These are phyloP conservation scores for Phytopythium vexans DNA, from an alignment of 352 stramenopile species.

Conservation along the genomic window DNA sequence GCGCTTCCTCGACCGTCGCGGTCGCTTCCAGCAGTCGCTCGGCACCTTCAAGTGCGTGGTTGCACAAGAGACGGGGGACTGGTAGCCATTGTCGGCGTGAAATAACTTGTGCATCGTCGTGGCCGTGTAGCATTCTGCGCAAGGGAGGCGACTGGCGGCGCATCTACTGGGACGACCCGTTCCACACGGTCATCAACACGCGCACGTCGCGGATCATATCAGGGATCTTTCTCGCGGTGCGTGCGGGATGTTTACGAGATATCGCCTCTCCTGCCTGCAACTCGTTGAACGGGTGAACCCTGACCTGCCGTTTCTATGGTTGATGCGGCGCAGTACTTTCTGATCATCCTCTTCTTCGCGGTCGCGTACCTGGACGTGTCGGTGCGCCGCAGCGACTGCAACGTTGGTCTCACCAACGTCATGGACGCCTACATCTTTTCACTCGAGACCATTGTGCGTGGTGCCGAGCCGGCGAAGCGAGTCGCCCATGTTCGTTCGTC, in stretches of 20 bases:
- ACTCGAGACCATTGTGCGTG: conserved; percentile 80
- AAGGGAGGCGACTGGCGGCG: conserved; percentile 75
- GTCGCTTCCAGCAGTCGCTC: conserved; percentile 67
- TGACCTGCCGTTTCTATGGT: conserved; percentile 1
- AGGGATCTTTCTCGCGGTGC: conserved; percentile 71
- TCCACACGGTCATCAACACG: conserved; percentile 88
- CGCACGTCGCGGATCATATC: conserved; percentile 75
- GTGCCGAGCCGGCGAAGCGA: neutral
- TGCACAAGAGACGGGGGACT: neutral
- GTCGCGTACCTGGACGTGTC: conserved; percentile 74
- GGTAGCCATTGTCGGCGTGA: neutral
- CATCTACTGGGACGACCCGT: conserved; percentile 84
- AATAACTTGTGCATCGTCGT: neutral
- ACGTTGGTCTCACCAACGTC: conserved; percentile 69
- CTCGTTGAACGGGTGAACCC: neutral
- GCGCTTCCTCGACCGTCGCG: conserved; percentile 63
- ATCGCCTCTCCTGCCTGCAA: neutral
- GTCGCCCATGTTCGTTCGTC: neutral
- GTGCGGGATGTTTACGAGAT: conserved; percentile 11
- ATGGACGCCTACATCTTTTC: conserved; percentile 88
- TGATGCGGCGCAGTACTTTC: conserved; percentile 50
- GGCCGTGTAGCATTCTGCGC: conserved; percentile 43
- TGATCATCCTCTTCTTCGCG: conserved; percentile 81
- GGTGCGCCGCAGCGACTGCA: conserved; percentile 48
- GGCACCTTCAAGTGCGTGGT: conserved; percentile 65